Conservation (phyloP, 2,329 filamentous ascomycete species). For the Clonostachys rosea region DNA sequence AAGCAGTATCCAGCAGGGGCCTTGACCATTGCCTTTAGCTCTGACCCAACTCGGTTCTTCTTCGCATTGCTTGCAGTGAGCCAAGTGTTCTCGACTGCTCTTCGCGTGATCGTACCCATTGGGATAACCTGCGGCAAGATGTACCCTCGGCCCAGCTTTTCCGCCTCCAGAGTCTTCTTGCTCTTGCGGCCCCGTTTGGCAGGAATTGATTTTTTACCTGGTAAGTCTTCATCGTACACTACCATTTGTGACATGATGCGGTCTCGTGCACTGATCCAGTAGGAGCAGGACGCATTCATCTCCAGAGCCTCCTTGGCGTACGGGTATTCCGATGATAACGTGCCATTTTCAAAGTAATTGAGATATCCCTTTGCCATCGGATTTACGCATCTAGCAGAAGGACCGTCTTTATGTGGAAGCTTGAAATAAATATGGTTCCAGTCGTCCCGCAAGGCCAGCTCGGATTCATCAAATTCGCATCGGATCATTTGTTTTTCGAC, state of each 20-base stretch:
- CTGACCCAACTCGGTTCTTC: slow-evolving; percentile 89
- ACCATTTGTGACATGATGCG: slow-evolving; percentile 95
- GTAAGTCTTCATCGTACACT: slow-evolving; percentile 69
- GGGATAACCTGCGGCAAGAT: slow-evolving; percentile 95
- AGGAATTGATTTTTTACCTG: neutral
- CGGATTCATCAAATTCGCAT: slow-evolving; percentile 78
- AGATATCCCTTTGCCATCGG: slow-evolving; percentile 91
- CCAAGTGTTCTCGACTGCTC: slow-evolving; percentile 97
- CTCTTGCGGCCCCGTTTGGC: slow-evolving; percentile 1
- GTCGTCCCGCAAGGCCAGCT: slow-evolving; percentile 62
- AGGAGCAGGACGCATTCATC: slow-evolving; percentile 98
- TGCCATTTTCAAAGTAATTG: slow-evolving; percentile 85
- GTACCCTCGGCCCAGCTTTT: slow-evolving; percentile 51
- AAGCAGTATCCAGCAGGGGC: slow-evolving; percentile 89
- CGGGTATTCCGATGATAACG: slow-evolving; percentile 77
- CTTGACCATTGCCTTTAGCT: slow-evolving; percentile 94
- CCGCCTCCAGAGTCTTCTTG: slow-evolving; percentile 1
- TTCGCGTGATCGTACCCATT: slow-evolving; percentile 94
- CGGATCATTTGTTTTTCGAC: slow-evolving; percentile 64
- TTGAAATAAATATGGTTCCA: slow-evolving; percentile 73
- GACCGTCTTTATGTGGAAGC: slow-evolving; percentile 93
- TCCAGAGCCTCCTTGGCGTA: slow-evolving; percentile 94
- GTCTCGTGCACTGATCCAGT: slow-evolving; percentile 96
- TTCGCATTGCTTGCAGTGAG: slow-evolving; percentile 97
- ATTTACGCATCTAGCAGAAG: slow-evolving; percentile 74